Evolutionary conservation across 2,329 filamentous ascomycete species (phyloP), one percentile per base, ranked within the genome.

Genomic region (Fusarium devonianum): DNA sequence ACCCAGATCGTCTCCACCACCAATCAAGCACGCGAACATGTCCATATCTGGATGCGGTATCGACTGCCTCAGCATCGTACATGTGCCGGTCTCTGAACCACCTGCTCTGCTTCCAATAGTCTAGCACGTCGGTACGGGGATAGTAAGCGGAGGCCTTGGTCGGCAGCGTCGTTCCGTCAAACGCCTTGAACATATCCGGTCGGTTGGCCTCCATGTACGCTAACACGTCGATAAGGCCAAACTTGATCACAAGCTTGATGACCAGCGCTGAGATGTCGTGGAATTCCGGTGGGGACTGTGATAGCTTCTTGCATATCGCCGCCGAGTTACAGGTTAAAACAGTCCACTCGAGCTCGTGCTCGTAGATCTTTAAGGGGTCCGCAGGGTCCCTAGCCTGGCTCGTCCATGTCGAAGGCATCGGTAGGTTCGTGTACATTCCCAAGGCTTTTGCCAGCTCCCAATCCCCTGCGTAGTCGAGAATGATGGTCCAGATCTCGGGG

Each of bases 211-310:
- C 83, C 58, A 86, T 74, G 60, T 83, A 92, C 2, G 83, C 82
- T 23, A 97, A 82, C 4, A 96, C 84, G 10, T 89, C 84, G 12
- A 87, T 88, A 61, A 93, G 86, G 30, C 87, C 89, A 69, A 97
- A 97, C 59, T 94, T 92, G 75, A 97, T 91, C 62, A 96, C 92
- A 29, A 96, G 82, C 65, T 92, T 92, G 54, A 94, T 89, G 26
- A 90, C 89, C 2, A 95, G 78, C 3, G 87, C 87, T 0, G 92
- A 94, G 10, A 97, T 79, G 57, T 87, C 79, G 57, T 77, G 76
- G 58, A 90, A 88, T 18, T 84, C 84, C 23, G 88, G 84, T 0
- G 88, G 86, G 13, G 89, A 88, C 26, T 83, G 73, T 6, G 87
- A 83, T 29, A 96, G 81, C 63, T 90, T 86, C 41, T 84, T 82